Percentiles rank a stretch among this genome's conserved stretches.
Evolutionary conservation across 805 yeast genomes (phyloP).

Genomic region (Geotrichum ghanense): DNA sequence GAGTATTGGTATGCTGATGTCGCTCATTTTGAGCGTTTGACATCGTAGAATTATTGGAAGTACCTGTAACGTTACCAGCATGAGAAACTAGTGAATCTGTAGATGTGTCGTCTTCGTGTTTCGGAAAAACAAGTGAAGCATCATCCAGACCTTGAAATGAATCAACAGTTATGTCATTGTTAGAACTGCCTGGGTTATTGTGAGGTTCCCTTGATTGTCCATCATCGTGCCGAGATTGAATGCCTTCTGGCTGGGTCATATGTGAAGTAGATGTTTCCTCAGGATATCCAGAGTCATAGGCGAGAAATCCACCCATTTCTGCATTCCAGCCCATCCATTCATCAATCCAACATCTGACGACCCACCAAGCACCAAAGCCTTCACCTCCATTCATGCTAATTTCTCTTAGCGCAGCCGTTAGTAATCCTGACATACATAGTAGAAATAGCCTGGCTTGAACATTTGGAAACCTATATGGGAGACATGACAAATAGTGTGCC

Average conservation of each 20-base stretch:
- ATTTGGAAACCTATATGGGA: conserved; percentile 39
- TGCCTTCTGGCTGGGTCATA: conserved; percentile 5
- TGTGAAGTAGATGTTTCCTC: neutral
- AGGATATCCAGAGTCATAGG: conserved; percentile 3
- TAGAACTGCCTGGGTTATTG: neutral
- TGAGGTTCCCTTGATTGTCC: no score
- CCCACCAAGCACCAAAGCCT: conserved; percentile 68
- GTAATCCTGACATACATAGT: conserved; percentile 39
- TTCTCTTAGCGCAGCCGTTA: conserved; percentile 52
- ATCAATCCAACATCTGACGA: conserved; percentile 62
- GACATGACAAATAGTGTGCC: conserved; percentile 29
- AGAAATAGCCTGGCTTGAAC: conserved; percentile 45
- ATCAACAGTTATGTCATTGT: neutral
- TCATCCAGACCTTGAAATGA: neutral
- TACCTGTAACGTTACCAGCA: no score
- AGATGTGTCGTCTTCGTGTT: no score
- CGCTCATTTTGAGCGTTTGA: no score
- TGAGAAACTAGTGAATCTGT: no score
- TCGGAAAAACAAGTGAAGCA: neutral
- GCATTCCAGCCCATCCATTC: conserved; percentile 60
- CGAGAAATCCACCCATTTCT: conserved; percentile 31
- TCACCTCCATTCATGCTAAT: conserved; percentile 46
- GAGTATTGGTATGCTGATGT: neutral
- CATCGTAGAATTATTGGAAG: no score
- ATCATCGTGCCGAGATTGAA: neutral